These are phyloP conservation scores for Mortierella sp. DNA, from an alignment of 371 early-diverging fungal species.

Conservation along the genomic window DNA sequence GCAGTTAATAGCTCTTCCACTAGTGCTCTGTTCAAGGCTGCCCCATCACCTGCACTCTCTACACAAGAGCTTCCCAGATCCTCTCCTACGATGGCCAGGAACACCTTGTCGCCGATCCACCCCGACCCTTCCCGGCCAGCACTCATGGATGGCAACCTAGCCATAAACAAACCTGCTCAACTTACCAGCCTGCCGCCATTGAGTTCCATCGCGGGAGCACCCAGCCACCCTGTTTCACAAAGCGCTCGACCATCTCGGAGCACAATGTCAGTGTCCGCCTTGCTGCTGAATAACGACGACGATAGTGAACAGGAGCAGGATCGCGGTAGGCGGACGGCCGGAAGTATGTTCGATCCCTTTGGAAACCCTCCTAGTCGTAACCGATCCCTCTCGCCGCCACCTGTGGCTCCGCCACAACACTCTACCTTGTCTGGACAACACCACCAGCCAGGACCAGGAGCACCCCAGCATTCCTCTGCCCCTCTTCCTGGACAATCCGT, in stretches of 20 bases:
- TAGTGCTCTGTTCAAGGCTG: neutral
- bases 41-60: neutral
- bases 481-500: neutral
- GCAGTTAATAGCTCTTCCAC: neutral
- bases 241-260: constrained; percentile 37
- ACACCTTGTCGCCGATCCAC: neutral
- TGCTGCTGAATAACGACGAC: constrained; percentile 46
- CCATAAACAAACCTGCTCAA: neutral
- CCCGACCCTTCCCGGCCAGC: neutral
- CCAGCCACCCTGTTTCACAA: constrained; percentile 8
- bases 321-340: constrained; percentile 12
- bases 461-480: neutral
- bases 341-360: constrained; percentile 35
- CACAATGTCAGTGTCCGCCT: constrained; percentile 53
- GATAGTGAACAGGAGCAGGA: constrained; percentile 28
- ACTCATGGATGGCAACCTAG: neutral
- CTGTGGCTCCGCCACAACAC: neutral
- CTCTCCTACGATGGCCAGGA: neutral
- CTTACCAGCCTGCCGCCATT: constrained; percentile 23
- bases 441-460: neutral
- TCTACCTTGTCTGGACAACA: neutral
- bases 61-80: neutral
- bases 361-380: constrained; percentile 15
- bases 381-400: constrained; percentile 12
- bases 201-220: constrained; percentile 18